Percentiles rank a stretch among this genome's conserved stretches.
phyloP scores from a whole-genome alignment of 176 grass and related monocot genomes.

The Pontederia paniculata region DNA sequence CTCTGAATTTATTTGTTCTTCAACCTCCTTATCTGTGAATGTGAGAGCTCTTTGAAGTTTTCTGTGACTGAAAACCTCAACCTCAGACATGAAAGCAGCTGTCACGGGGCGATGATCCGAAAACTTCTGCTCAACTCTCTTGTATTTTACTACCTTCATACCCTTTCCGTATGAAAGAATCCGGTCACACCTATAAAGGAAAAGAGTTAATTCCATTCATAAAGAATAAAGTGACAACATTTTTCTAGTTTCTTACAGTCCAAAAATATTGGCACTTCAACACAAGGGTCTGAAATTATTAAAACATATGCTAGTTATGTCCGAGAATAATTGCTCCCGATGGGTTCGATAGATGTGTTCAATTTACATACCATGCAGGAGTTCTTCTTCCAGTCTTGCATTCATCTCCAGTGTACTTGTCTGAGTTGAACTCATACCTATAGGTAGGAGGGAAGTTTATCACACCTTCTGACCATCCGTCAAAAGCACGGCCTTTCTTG shows the following conservation, averaged over 20 bases:
- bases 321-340: background rate
- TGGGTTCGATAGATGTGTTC: background rate
- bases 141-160: slow-evolving; percentile 47
- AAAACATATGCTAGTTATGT: background rate
- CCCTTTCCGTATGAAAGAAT: slow-evolving; percentile 77
- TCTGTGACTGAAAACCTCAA: slow-evolving; percentile 73
- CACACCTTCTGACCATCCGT: slow-evolving; percentile 71
- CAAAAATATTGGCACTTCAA: no score
- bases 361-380: slow-evolving; percentile 68
- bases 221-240: background rate
- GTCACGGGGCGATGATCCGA: slow-evolving; percentile 88
- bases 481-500: slow-evolving; percentile 54
- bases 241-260: background rate
- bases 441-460: slow-evolving; percentile 83
- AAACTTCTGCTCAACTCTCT: slow-evolving; percentile 41
- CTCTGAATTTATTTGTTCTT: slow-evolving; percentile 46
- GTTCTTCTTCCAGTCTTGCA: slow-evolving; percentile 53
- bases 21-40: slow-evolving; percentile 79
- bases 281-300: background rate
- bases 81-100: slow-evolving; percentile 54
- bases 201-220: no score
- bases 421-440: slow-evolving; percentile 74
- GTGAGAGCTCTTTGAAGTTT: slow-evolving; percentile 92
- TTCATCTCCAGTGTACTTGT: slow-evolving; percentile 44
- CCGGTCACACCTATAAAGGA: slow-evolving; percentile 60